Evolutionary conservation across 805 yeast genomes (phyloP).

Genomic region (Kuraishia molischiana): DNA sequence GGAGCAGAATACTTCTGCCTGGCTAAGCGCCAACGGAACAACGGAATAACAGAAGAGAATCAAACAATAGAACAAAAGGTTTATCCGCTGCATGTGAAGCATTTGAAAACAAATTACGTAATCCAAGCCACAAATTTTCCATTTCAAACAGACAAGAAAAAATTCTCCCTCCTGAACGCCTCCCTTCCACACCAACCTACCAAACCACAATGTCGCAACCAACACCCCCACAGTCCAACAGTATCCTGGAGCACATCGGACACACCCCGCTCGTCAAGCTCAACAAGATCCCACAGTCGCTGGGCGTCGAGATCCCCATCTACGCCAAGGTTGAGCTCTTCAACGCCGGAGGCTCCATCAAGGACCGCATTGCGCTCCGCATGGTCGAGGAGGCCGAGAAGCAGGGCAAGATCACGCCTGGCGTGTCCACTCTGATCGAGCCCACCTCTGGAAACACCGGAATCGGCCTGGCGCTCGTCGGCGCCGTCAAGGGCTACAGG

Average conservation of each 20-base stretch:
- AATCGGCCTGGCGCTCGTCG: constrained; percentile 79
- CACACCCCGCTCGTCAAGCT: constrained; percentile 74
- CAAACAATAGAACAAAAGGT: too few species aligned
- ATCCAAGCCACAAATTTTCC: too few species aligned
- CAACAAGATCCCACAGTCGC: constrained; percentile 66
- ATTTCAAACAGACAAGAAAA: too few species aligned
- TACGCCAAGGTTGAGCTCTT: constrained; percentile 74
- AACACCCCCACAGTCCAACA: constrained; percentile 31
- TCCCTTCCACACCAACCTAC: background rate
- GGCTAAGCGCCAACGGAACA: too few species aligned
- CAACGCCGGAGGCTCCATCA: constrained; percentile 87
- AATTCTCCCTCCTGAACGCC: too few species aligned
- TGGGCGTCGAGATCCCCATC: constrained; percentile 62
- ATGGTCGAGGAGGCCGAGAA: constrained; percentile 84
- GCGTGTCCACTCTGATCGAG: constrained; percentile 65
- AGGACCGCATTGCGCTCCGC: constrained; percentile 79
- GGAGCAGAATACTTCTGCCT: too few species aligned
- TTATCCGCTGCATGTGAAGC: too few species aligned
- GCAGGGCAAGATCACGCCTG: constrained; percentile 73
- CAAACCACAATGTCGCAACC: constrained; percentile 1
- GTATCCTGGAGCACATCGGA: constrained; percentile 70
- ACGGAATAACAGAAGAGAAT: too few species aligned
- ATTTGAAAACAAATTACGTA: too few species aligned
- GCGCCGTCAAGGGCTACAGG: constrained; percentile 81
- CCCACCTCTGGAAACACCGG: constrained; percentile 92